Percentiles rank a stretch among this genome's conserved stretches.
These are phyloP conservation scores for Globisporangium nodosum DNA, from an alignment of 352 stramenopile genomes.

Conservation along the genomic window DNA sequence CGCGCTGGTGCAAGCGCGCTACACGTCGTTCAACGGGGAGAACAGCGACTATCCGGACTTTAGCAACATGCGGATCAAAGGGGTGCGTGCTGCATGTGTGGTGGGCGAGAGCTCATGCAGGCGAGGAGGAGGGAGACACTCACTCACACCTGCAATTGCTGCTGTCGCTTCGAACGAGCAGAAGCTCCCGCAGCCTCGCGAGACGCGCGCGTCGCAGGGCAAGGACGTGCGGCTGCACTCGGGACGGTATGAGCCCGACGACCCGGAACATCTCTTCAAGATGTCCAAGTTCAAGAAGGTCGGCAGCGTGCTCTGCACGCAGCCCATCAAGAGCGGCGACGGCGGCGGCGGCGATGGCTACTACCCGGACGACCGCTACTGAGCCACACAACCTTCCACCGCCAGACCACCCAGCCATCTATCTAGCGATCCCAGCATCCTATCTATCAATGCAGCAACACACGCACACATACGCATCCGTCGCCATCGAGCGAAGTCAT, in stretches of 20 bases:
- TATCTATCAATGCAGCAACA: neutral
- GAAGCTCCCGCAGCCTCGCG: constrained; percentile 69
- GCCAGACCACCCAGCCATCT: neutral
- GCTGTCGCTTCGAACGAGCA: constrained; percentile 10
- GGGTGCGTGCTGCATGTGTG: constrained; percentile 26
- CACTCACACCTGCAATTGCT: neutral
- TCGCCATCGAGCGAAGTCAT: neutral
- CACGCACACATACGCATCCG: too few relatives aligned
- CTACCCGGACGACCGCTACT: constrained; percentile 11
- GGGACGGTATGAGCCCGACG: constrained; percentile 20
- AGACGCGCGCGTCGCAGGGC: constrained; percentile 58
- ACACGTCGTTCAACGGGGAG: constrained; percentile 62
- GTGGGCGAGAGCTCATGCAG: too few relatives aligned
- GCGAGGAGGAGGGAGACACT: neutral
- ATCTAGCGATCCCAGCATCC: neutral
- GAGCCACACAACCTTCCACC: neutral
- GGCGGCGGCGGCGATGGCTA: neutral
- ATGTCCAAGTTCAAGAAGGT: constrained; percentile 87
- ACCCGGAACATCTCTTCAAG: constrained; percentile 53
- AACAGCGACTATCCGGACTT: constrained; percentile 71
- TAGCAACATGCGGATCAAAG: constrained; percentile 78
- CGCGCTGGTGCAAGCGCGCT: constrained; percentile 59
- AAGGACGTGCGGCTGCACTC: constrained; percentile 60
- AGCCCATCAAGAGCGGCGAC: constrained; percentile 26
- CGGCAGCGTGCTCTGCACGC: constrained; percentile 54